Conservation (phyloP, 2,329 filamentous ascomycete species). For the Aspergillus japonicus region DNA sequence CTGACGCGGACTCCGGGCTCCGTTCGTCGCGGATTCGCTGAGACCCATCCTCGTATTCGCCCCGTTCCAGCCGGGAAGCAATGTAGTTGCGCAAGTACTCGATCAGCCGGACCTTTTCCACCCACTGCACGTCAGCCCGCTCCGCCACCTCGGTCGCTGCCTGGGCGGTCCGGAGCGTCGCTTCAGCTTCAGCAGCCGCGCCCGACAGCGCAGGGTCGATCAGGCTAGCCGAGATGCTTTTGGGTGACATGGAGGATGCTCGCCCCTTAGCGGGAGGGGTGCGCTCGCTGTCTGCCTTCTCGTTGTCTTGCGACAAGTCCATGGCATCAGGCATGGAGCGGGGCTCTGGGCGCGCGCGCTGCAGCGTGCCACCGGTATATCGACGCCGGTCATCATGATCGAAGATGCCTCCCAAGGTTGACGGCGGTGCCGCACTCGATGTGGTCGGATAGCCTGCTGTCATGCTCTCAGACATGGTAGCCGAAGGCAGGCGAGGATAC, state of each 20-base stretch:
- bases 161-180: conserved; percentile 36
- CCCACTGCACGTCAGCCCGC: conserved; percentile 56
- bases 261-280: conserved; percentile 33
- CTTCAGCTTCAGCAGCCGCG: conserved; percentile 31
- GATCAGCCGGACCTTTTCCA: conserved; percentile 64
- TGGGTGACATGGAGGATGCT: conserved; percentile 17
- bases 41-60: conserved; percentile 46
- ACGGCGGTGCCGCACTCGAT: conserved; percentile 58
- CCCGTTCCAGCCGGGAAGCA: conserved; percentile 53
- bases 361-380: conserved; percentile 61
- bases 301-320: conserved; percentile 35
- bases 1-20: conserved; percentile 21
- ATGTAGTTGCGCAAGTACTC: conserved; percentile 60
- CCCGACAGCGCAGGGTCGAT: conserved; percentile 46
- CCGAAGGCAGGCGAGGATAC: conserved; percentile 63
- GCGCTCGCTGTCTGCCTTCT: conserved; percentile 31
- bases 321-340: conserved; percentile 34
- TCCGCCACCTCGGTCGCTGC: conserved; percentile 42
- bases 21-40: conserved; percentile 5
- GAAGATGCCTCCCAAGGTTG: conserved; percentile 59
- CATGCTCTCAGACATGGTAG: conserved; percentile 58
- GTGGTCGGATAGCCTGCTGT: conserved; percentile 51
- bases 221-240: conserved; percentile 37
- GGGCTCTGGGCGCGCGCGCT: conserved; percentile 51
- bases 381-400: conserved; percentile 61